These are phyloP conservation scores for Leccinellum luteum DNA, from an alignment of 768 basidiomycete species.

Conservation along the genomic window DNA sequence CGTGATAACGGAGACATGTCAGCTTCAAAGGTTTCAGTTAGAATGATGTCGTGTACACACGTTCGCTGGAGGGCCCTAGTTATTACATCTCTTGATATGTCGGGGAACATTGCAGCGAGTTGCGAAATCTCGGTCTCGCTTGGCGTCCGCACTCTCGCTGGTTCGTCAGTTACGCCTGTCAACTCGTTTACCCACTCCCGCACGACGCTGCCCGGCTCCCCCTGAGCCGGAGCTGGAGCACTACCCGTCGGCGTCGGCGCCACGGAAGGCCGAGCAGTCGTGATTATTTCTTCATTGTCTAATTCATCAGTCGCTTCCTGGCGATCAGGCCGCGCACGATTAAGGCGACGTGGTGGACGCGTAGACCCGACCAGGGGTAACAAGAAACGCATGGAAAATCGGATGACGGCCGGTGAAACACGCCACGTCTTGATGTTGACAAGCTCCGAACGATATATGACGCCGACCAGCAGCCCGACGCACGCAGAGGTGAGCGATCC, in stretches of 20 bases:
- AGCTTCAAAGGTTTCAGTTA: not conserved
- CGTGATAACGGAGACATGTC: conserved; percentile 1
- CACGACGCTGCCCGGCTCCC: conserved; percentile 46
- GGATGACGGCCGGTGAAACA: conserved; percentile 56
- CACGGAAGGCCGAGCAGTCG: conserved; percentile 50
- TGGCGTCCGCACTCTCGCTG: conserved; percentile 64
- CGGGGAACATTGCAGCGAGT: conserved; percentile 81
- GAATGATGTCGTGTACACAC: conserved; percentile 37
- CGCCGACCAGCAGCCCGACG: conserved; percentile 68
- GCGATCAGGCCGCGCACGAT: conserved; percentile 70
- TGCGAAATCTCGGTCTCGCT: conserved; percentile 74
- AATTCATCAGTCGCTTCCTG: conserved; percentile 16
- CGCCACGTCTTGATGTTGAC: conserved; percentile 79
- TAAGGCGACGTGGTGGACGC: conserved; percentile 60
- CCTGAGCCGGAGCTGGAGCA: conserved; percentile 18
- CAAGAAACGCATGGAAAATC: conserved; percentile 55
- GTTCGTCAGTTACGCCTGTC: conserved; percentile 59
- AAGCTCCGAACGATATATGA: conserved; percentile 81
- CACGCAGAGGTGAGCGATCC: conserved; percentile 59
- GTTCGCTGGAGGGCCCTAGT: conserved; percentile 79
- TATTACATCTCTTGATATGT: conserved; percentile 67
- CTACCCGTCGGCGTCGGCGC: conserved; percentile 22
- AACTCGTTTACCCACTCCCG: conserved; percentile 80
- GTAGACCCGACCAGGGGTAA: conserved; percentile 67
- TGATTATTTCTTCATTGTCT: conserved; percentile 58